Evolutionary conservation across 1,284 basidiomycete genomes (phyloP), one percentile per base, ranked within the genome.

Genomic region (Pisolithus thermaeus): DNA sequence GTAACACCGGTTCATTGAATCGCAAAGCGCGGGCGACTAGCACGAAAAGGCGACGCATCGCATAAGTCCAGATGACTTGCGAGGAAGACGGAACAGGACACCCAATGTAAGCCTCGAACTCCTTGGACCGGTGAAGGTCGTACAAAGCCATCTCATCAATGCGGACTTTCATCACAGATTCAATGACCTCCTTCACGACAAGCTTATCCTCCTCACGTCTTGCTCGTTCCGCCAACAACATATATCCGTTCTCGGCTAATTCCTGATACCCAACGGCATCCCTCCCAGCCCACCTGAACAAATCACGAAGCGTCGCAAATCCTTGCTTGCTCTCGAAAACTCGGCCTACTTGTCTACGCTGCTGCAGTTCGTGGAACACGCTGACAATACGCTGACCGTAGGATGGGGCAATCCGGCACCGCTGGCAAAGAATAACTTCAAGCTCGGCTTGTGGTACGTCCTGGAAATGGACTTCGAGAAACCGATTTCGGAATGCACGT

Each of bases 281-380:
- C 53, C 97, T 78, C 14, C 86, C 86, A 3, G 95, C 97, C 97
- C 97, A 99, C 32, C 97, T 83, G 73, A 99, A 99, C 11, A 99
- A 75, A 67, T 99, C 97, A 55, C 97, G 90, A 9, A 99, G 79
- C 1, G 97, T 99, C 0, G 92, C 97, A 65, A 98, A 99, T 1
- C 93, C 91, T 44, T 96, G 88, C 69, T 96, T 98, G 61, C 93
- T 96, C 71, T 99, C 97, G 65, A 99, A 99, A 39, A 99, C 90
- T 20, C 96, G 83, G 36, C 88, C 83, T 0, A 87, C 82, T 68
- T 98, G 94, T 22, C 97, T 81, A 25, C 93, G 86, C 61, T 91
- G 91, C 68, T 97, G 94, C 7, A 99, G 76, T 68, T 99, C 96
- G 50, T 81, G 84, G 66, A 99, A 99, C 18, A 99, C 96, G 36